These are phyloP conservation scores for Amylostereum areolatum DNA, from an alignment of 1,284 basidiomycete species.

Conservation along the genomic window DNA sequence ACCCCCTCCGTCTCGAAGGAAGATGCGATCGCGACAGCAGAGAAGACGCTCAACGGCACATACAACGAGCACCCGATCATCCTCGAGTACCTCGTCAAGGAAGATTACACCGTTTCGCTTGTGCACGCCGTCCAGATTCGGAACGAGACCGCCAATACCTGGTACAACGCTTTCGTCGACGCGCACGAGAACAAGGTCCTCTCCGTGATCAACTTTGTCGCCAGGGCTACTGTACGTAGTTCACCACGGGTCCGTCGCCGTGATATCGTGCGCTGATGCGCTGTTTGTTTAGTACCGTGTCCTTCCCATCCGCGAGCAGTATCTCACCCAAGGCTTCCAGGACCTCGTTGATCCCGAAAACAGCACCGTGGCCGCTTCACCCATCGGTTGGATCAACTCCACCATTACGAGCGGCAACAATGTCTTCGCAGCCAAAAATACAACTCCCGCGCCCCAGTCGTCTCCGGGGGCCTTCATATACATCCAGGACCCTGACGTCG, in stretches of 20 bases:
- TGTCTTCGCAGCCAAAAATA: conserved; percentile 30
- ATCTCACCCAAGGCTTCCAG: conserved; percentile 32
- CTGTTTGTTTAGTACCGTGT: conserved; percentile 33
- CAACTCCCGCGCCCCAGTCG: conserved; percentile 19
- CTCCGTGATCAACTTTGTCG: conserved; percentile 49
- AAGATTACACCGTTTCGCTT: conserved; percentile 42
- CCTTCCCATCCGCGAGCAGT: conserved; percentile 34
- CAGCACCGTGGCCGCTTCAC: conserved; percentile 30
- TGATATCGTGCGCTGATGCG: no score
- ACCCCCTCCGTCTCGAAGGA: conserved; percentile 29
- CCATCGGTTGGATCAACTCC: conserved; percentile 43
- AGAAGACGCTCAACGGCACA: conserved; percentile 32
- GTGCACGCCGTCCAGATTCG: conserved; percentile 53
- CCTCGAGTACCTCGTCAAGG: conserved; percentile 39
- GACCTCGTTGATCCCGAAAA: conserved; percentile 37
- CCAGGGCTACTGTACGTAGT: conserved; percentile 35
- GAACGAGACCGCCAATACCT: conserved; percentile 44
- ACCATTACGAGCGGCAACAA: conserved; percentile 36
- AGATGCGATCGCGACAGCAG: conserved; percentile 33
- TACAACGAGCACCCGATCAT: conserved; percentile 36
- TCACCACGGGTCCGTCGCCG: no score
- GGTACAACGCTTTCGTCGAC: conserved; percentile 63
- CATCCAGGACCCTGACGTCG: conserved; percentile 18
- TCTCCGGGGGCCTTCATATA: conserved; percentile 33
- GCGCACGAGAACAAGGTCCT: conserved; percentile 48